Conservation (phyloP, 2,329 filamentous ascomycete species). For the Xylogone sp. region DNA sequence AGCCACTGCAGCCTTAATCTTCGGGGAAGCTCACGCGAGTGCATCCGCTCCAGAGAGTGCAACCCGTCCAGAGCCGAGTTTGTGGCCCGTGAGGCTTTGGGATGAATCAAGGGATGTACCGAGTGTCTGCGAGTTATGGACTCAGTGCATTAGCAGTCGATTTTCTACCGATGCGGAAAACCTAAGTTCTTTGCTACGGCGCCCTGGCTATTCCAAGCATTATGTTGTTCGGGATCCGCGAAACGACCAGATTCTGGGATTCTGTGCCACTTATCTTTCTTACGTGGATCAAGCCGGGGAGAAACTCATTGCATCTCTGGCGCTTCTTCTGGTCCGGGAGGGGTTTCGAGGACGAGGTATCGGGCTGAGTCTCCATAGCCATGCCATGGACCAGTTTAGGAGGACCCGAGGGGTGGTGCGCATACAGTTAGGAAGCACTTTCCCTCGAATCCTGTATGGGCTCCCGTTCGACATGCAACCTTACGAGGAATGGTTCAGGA, state of each 20-base stretch:
- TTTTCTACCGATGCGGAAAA: conserved; percentile 41
- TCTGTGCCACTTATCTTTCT: conserved; percentile 57
- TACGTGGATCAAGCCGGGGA: conserved; percentile 50
- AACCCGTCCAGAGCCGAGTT: conserved; percentile 8
- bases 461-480: conserved; percentile 37
- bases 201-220: conserved; percentile 54
- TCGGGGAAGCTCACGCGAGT: conserved; percentile 32
- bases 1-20: conserved; percentile 48
- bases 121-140: conserved; percentile 22
- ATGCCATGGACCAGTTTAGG: conserved; percentile 45
- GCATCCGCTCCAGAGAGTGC: background rate
- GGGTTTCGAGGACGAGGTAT: conserved; percentile 46
- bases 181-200: conserved; percentile 44
- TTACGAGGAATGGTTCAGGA: conserved; percentile 48
- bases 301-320: conserved; percentile 52
- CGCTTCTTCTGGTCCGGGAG: conserved; percentile 48
- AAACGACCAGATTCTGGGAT: conserved; percentile 44
- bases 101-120: conserved; percentile 23
- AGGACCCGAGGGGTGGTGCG: conserved; percentile 48
- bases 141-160: conserved; percentile 20
- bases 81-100: conserved; percentile 27
- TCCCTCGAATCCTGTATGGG: conserved; percentile 54
- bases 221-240: conserved; percentile 49
- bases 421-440: conserved; percentile 54
- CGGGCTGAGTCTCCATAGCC: conserved; percentile 48